Conservation (phyloP, 768 basidiomycete species). For the Naganishia vaughanmartiniae region DNA sequence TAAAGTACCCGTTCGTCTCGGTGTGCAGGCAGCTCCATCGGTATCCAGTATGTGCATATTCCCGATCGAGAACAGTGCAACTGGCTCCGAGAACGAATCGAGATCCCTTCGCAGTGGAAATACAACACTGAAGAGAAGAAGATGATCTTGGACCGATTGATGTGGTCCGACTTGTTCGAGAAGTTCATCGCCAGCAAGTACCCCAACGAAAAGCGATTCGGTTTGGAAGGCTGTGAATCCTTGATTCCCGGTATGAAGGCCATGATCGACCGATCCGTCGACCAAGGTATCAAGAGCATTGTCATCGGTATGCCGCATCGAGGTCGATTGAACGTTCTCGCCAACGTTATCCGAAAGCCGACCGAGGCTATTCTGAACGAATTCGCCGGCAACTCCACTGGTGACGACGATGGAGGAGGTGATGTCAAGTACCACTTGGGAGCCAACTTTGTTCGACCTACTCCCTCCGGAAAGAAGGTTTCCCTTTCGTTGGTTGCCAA, state of each 20-base stretch:
- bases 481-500: slow-evolving; percentile 96
- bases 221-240: slow-evolving; percentile 95
- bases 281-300: slow-evolving; percentile 89
- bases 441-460: slow-evolving; percentile 96
- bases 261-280: slow-evolving; percentile 95
- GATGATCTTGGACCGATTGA: slow-evolving; percentile 97
- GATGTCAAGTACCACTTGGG: slow-evolving; percentile 99
- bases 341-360: slow-evolving; percentile 97
- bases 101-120: slow-evolving; percentile 93
- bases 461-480: slow-evolving; percentile 96
- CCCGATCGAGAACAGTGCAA: slow-evolving; percentile 98
- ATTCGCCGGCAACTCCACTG: slow-evolving; percentile 71
- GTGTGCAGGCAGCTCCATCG: slow-evolving; percentile 51
- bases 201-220: slow-evolving; percentile 99
- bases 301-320: slow-evolving; percentile 99
- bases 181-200: slow-evolving; percentile 98
- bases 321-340: slow-evolving; percentile 94
- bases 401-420: slow-evolving; percentile 78
- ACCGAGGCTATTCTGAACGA: slow-evolving; percentile 97
- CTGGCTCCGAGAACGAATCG: slow-evolving; percentile 95
- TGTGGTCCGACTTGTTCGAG: slow-evolving; percentile 99
- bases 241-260: slow-evolving; percentile 99
- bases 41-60: slow-evolving; percentile 65
- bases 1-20: neutral
- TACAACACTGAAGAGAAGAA: slow-evolving; percentile 98